phyloP scores from a whole-genome alignment of 441 rosid species.

The Bocquillonia castaneifolia region DNA sequence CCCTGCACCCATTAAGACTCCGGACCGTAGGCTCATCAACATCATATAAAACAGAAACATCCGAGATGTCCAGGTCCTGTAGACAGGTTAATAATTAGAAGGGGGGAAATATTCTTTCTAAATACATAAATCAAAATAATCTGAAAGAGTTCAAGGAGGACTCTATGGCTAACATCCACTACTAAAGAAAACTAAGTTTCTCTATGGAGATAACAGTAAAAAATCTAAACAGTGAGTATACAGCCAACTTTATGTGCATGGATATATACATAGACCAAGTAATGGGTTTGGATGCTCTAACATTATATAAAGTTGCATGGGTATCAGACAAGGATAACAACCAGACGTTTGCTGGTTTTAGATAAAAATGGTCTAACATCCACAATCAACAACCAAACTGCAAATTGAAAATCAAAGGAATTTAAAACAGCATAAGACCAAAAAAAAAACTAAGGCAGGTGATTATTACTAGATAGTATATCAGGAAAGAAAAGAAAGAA shows the following conservation, averaged over 20 bases:
- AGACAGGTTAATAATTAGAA: slow-evolving; percentile 4
- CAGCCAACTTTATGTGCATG: not conserved
- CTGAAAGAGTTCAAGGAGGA: not conserved
- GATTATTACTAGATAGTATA: not conserved
- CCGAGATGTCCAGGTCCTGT: slow-evolving; percentile 62
- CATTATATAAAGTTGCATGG: not conserved
- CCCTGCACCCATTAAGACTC: slow-evolving; percentile 76
- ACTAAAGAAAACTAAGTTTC: not conserved
- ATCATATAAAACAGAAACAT: slow-evolving; percentile 41
- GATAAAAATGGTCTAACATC: not conserved
- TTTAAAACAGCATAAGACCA: not conserved
- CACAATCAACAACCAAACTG: not conserved
- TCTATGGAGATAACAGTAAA: not conserved
- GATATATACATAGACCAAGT: not conserved
- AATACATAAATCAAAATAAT: not conserved
- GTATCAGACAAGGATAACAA: not conserved
- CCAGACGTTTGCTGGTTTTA: not conserved
- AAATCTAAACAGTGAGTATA: not conserved
- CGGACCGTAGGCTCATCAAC: slow-evolving; percentile 61
- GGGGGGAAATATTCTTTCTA: not conserved
- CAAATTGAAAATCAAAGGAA: not conserved
- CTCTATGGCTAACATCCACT: not conserved
- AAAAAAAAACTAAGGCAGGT: not conserved
- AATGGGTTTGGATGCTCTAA: not conserved
- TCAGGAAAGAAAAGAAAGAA: not conserved